Base-by-base conservation (phyloP, 2,329 filamentous ascomycete species). In the Hymenoscyphus infarciens region DNA sequence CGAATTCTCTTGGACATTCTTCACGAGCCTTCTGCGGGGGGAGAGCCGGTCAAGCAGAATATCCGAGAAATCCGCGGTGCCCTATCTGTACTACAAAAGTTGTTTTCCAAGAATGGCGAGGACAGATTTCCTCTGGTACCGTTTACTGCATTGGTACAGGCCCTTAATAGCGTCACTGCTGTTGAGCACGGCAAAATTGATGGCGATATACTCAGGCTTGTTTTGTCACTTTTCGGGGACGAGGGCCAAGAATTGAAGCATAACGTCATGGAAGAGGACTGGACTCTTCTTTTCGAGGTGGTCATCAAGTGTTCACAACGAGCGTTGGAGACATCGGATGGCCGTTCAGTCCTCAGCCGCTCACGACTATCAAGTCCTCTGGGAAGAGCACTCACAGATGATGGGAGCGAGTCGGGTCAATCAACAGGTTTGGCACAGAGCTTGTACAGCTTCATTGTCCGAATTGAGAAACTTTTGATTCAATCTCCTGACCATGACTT, bases 221-320 rank as follows among this genome's bases (percentile, higher is more conserved):
- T 86, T 65, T 84, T 83, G 71, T 81, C 78, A 38, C 76, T 86
- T 33, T 87, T 86, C 70, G 78, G 79, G 62, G 82, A 80, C 64
- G 79, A 79, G 8, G 75, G 81, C 56, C 80, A 81, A 22, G 78
- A 78, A 22, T 74, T 89, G 55, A 84, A 84, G 65, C 77, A 77
- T 15, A 77, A 87, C 56, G 75, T 90, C 25, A 75, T 83, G 52
- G 86, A 89, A 61, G 87, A 89, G 69, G 86, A 90, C 71, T 89
- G 88, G 86, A 80, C 81, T 1, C 75, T 80, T 4, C 78, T 89
- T 62, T 79, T 90, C 19, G 79, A 84, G 22, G 81, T 89, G 19
- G 84, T 85, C 1, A 77, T 78, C 3, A 80, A 80, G 61, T 90
- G 87, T 71, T 80, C 72, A 6, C 63, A 62, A 38, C 64, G 70